These are phyloP conservation scores for Zalaria sp. DNA, from an alignment of 2,329 filamentous ascomycete species.

Conservation along the genomic window DNA sequence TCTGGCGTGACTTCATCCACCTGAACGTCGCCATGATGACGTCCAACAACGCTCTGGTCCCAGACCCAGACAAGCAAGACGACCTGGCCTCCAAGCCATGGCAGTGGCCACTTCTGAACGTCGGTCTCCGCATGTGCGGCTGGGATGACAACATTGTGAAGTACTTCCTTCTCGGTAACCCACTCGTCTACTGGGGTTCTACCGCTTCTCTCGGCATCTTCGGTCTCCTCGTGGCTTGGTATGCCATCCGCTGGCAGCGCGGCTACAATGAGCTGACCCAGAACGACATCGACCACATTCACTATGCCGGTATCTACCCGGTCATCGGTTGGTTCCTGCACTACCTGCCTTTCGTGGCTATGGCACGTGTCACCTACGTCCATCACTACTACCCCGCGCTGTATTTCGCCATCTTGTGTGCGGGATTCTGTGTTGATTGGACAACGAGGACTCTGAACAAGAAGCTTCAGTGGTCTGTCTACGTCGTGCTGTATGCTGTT, in stretches of 20 bases:
- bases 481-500: conserved; percentile 56
- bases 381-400: conserved; percentile 98
- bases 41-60: conserved; percentile 94
- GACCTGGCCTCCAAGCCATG: conserved; percentile 93
- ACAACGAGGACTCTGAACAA: conserved; percentile 53
- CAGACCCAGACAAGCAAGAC: conserved; percentile 97
- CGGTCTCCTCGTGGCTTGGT: conserved; percentile 62
- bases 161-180: conserved; percentile 97
- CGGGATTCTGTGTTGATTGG: conserved; percentile 85
- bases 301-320: conserved; percentile 86
- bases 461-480: conserved; percentile 52
- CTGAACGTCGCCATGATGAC: conserved; percentile 99
- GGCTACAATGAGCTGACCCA: conserved; percentile 73
- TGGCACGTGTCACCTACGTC: conserved; percentile 98
- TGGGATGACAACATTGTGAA: conserved; percentile 95
- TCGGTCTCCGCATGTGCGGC: conserved; percentile 94
- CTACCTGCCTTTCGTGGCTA: conserved; percentile 88
- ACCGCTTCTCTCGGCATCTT: conserved; percentile 66
- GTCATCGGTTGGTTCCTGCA: conserved; percentile 90
- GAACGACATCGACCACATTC: conserved; percentile 79
- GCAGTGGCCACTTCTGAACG: conserved; percentile 95
- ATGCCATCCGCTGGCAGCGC: conserved; percentile 88
- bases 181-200: conserved; percentile 88
- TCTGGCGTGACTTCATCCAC: conserved; percentile 94
- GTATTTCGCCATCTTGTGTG: conserved; percentile 85